Conservation (phyloP, 2,329 filamentous ascomycete species). For the Hymenoscyphus salicellus region DNA sequence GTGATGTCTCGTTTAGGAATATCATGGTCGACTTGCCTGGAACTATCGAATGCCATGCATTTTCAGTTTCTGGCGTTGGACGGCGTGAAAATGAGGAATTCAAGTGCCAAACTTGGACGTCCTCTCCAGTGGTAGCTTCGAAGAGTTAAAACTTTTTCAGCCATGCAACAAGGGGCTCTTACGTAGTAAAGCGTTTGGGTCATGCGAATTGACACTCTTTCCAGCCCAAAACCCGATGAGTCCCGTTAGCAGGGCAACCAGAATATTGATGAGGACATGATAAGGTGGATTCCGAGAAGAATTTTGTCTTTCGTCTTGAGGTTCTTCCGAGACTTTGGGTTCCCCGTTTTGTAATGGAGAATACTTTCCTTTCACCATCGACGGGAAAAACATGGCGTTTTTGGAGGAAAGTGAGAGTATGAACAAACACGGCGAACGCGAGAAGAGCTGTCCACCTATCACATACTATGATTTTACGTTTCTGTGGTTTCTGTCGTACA, state of each 20-base stretch:
- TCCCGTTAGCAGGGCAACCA: not conserved
- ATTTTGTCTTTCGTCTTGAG: not conserved
- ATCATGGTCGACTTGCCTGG: not conserved
- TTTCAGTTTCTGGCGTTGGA: not conserved
- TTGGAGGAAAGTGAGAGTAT: not conserved
- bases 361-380: not conserved
- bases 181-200: not conserved
- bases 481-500: not conserved
- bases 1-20: not conserved
- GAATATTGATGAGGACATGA: not conserved
- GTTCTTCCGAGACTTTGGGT: not conserved
- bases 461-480: not conserved
- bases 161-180: not conserved
- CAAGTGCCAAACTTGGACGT: slow-evolving; percentile 2
- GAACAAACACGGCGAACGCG: not conserved
- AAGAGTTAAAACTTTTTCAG: not conserved
- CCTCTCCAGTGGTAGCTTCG: not conserved
- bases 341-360: not conserved
- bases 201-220: not conserved
- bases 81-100: not conserved
- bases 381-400: not conserved
- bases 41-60: slow-evolving; percentile 3
- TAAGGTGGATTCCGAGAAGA: not conserved
- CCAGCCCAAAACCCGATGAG: not conserved
- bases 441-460: not conserved